Conservation (phyloP, 352 stramenopile species). For the Globisporangium middletonii region DNA sequence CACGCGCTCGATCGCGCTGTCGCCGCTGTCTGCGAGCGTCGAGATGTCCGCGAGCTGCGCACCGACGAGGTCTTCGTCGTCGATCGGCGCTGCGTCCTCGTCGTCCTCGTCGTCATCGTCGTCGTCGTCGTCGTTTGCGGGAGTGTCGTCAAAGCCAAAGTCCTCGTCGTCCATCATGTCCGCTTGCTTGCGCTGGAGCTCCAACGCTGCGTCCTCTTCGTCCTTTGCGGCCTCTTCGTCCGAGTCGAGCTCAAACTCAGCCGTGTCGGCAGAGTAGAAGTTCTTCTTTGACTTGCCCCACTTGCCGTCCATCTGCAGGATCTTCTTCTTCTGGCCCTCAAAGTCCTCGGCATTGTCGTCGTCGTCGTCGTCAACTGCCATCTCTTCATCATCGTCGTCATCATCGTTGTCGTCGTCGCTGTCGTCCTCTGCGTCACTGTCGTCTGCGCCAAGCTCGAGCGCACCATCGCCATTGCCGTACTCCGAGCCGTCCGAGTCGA, state of each 20-base stretch:
- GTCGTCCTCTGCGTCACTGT: constrained; percentile 22
- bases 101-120: constrained; percentile 29
- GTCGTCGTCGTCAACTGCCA: constrained; percentile 30
- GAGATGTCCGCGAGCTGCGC: constrained; percentile 76
- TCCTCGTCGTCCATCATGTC: constrained; percentile 85
- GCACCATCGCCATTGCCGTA: constrained; percentile 57
- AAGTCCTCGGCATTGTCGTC: constrained; percentile 50
- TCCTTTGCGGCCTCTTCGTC: constrained; percentile 78
- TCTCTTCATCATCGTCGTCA: constrained; percentile 18
- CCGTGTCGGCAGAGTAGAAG: constrained; percentile 84
- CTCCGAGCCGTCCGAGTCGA: constrained; percentile 55
- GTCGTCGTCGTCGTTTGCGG: constrained; percentile 19
- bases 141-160: constrained; percentile 53
- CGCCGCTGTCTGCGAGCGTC: constrained; percentile 46
- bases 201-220: constrained; percentile 77
- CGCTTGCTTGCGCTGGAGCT: constrained; percentile 80
- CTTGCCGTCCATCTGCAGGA: constrained; percentile 71
- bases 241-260: constrained; percentile 73
- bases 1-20: constrained; percentile 55
- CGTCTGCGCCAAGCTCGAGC: constrained; percentile 48
- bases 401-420: constrained; percentile 39
- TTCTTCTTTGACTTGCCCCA: constrained; percentile 86
- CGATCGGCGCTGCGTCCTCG: constrained; percentile 14
- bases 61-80: constrained; percentile 66
- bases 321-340: constrained; percentile 62